Evolutionary conservation across 164 flowering plant species (phyloP).

Genomic region (Aristolochia californica): DNA sequence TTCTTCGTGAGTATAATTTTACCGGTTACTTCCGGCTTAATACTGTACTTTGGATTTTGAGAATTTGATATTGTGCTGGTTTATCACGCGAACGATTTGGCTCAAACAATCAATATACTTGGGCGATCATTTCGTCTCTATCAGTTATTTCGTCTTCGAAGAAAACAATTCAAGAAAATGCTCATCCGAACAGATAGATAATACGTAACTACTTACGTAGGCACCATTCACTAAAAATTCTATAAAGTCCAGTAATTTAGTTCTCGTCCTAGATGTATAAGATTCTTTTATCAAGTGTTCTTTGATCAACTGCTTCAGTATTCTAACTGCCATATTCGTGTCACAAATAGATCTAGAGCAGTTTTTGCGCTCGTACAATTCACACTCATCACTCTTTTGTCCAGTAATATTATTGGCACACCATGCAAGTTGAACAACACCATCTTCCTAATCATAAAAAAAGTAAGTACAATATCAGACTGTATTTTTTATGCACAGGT

Average conservation of each 20-base stretch:
- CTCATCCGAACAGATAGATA: no score
- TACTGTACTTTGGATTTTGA: background rate
- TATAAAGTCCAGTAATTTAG: no score
- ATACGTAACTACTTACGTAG: no score
- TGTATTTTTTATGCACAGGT: constrained; percentile 26
- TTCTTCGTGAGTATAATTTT: constrained; percentile 34
- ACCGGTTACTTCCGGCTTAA: background rate
- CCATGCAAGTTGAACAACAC: background rate
- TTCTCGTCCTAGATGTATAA: no score
- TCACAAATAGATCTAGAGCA: background rate
- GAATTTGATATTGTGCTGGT: background rate
- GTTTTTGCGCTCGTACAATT: background rate
- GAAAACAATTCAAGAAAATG: no score
- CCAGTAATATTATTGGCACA: background rate
- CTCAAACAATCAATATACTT: background rate
- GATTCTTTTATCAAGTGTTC: no score
- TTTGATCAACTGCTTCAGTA: background rate
- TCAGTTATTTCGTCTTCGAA: background rate
- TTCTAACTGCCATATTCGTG: background rate
- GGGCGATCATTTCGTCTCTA: background rate
- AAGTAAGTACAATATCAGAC: background rate
- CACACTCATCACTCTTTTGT: background rate
- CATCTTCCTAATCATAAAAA: background rate
- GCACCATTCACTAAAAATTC: no score
- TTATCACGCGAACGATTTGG: background rate